These are phyloP conservation scores for Raddia guianensis DNA, from an alignment of 176 grass and related monocot genomes.

Conservation along the genomic window DNA sequence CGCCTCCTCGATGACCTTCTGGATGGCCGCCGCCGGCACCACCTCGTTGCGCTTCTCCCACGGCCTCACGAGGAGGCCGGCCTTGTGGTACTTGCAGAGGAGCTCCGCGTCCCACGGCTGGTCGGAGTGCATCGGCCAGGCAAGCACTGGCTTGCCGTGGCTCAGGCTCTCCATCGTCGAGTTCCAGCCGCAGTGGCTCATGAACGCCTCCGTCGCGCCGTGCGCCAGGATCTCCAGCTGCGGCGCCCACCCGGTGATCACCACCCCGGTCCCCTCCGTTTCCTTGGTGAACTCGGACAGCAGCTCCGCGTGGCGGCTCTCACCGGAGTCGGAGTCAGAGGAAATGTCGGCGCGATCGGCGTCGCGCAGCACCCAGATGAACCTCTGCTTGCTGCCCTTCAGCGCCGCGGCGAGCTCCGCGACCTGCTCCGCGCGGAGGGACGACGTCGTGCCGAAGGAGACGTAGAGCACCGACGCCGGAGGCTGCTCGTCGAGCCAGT, in stretches of 20 bases:
- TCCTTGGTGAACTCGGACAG: not conserved
- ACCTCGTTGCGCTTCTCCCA: conserved; percentile 37
- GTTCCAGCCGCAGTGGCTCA: conserved; percentile 79
- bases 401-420: conserved; percentile 43
- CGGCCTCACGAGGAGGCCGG: conserved; percentile 23
- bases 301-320: not conserved
- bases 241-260: conserved; percentile 57
- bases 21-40: conserved; percentile 6
- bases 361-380: conserved; percentile 69
- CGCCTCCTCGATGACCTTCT: conserved; percentile 29
- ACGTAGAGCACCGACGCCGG: conserved; percentile 55
- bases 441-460: conserved; percentile 50
- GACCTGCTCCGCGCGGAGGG: conserved; percentile 38
- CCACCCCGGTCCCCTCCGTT: conserved; percentile 31
- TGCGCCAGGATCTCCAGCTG: conserved; percentile 61
- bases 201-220: conserved; percentile 48
- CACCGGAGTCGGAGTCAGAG: not conserved
- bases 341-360: conserved; percentile 42
- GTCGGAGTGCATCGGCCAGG: conserved; percentile 69
- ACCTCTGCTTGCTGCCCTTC: conserved; percentile 43
- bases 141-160: conserved; percentile 49
- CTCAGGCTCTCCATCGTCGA: conserved; percentile 61
- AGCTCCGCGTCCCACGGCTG: conserved; percentile 52
- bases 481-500: conserved; percentile 53
- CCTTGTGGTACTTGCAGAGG: conserved; percentile 19